A percentile compares a stretch with the other conserved stretches of the same genome.
These are phyloP conservation scores for Polytolypa hystricis DNA, from an alignment of 2,329 filamentous ascomycete genomes.

Conservation along the genomic window DNA sequence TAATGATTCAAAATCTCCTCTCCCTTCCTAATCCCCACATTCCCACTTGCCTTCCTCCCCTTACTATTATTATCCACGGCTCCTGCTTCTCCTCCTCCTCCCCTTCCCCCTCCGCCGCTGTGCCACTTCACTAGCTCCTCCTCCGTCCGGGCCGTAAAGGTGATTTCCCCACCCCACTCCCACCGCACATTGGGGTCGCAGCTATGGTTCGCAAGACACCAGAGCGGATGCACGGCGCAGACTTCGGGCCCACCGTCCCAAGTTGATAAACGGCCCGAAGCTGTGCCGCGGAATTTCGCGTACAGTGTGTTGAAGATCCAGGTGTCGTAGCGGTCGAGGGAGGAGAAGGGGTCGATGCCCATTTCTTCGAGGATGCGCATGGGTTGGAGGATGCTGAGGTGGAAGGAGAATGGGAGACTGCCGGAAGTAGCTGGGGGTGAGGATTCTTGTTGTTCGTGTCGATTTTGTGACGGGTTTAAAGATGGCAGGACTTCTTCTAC, in stretches of 20 bases:
- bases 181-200: slow-evolving; percentile 91
- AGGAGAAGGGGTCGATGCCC: slow-evolving; percentile 49
- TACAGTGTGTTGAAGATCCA: slow-evolving; percentile 80
- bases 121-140: slow-evolving; percentile 29
- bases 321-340: slow-evolving; percentile 32
- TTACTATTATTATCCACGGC: too few relatives aligned
- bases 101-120: slow-evolving; percentile 33
- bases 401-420: slow-evolving; percentile 50
- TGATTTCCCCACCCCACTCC: slow-evolving; percentile 61
- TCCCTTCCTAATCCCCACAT: slow-evolving; percentile 58
- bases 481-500: slow-evolving; percentile 17
- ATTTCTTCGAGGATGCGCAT: slow-evolving; percentile 53
- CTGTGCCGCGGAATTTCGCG: slow-evolving; percentile 85
- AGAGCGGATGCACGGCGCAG: slow-evolving; percentile 85
- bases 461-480: too few relatives aligned
- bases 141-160: slow-evolving; percentile 23
- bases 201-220: slow-evolving; percentile 93
- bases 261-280: slow-evolving; percentile 68
- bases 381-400: slow-evolving; percentile 47
- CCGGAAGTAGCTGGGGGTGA: slow-evolving; percentile 23
- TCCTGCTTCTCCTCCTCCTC: slow-evolving; percentile 34
- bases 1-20: slow-evolving; percentile 92
- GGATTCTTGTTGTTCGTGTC: too few relatives aligned
- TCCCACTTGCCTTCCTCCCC: slow-evolving; percentile 14
- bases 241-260: slow-evolving; percentile 78